phyloP scores from a whole-genome alignment of 768 basidiomycete genomes.

The Mycena galericulata region DNA sequence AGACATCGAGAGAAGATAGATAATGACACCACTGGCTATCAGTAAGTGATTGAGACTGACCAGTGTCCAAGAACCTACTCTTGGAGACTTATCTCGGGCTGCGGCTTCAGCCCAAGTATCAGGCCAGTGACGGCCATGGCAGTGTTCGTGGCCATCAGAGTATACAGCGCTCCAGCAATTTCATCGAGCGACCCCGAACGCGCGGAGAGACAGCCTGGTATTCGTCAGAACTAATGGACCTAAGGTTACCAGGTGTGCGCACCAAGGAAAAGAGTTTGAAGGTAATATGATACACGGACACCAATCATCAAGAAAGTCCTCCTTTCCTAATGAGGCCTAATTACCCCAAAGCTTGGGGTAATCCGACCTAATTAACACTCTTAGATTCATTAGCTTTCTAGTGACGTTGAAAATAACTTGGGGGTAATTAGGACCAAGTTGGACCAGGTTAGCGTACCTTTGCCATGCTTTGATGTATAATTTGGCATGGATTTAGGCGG shows the following conservation, averaged over 20 bases:
- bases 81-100: slow-evolving; percentile 15
- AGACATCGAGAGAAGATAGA: slow-evolving; percentile 20
- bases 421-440: not conserved
- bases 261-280: not conserved
- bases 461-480: no score
- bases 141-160: slow-evolving; percentile 18
- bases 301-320: not conserved
- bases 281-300: not conserved
- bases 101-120: slow-evolving; percentile 7
- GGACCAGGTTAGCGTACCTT: no score
- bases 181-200: slow-evolving; percentile 18
- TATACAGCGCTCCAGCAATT: slow-evolving; percentile 16
- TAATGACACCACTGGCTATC: slow-evolving; percentile 3
- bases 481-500: no score
- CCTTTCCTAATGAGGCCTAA: slow-evolving; percentile 18
- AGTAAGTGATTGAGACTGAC: not conserved
- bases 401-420: slow-evolving; percentile 20
- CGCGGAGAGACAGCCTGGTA: slow-evolving; percentile 9
- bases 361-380: slow-evolving; percentile 11
- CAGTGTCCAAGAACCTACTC: not conserved
- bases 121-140: slow-evolving; percentile 23
- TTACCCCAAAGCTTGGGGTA: slow-evolving; percentile 11
- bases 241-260: not conserved
- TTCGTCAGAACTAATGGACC: not conserved
- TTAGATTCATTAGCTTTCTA: slow-evolving; percentile 17